Evolutionary conservation across 768 basidiomycete genomes (phyloP).

Genomic region (Leccinum olivaceopallidum): DNA sequence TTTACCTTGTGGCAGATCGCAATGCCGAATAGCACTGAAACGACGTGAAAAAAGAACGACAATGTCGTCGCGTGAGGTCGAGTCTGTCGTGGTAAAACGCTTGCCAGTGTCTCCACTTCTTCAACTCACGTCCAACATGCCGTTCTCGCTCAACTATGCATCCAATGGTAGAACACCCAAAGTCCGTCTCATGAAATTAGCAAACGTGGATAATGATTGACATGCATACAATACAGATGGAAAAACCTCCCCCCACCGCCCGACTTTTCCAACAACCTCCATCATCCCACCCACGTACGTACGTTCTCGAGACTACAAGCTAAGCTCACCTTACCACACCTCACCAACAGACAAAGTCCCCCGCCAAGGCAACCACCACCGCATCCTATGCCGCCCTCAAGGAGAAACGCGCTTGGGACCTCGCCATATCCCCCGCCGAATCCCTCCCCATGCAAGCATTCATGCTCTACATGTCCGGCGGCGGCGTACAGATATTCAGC

Average conservation of each 20-base stretch:
- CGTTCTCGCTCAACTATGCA: constrained; percentile 32
- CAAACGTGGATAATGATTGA: too few species aligned
- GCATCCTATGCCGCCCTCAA: constrained; percentile 68
- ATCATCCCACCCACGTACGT: constrained; percentile 31
- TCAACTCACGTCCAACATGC: constrained; percentile 14
- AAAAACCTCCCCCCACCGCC: constrained; percentile 64
- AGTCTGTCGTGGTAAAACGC: too few species aligned
- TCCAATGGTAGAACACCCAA: constrained; percentile 34
- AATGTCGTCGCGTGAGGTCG: too few species aligned
- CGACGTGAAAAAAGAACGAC: too few species aligned
- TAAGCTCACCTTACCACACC: background rate
- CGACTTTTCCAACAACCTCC: constrained; percentile 56
- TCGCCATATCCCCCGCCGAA: constrained; percentile 83
- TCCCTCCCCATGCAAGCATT: constrained; percentile 95
- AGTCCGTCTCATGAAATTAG: constrained; percentile 11
- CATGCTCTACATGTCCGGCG: constrained; percentile 99
- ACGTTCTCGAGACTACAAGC: background rate
- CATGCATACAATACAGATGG: constrained; percentile 44
- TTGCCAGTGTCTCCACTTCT: too few species aligned
- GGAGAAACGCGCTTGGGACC: constrained; percentile 81
- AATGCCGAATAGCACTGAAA: too few species aligned
- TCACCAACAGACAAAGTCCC: constrained; percentile 41
- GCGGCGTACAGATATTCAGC: constrained; percentile 94
- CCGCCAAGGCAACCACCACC: constrained; percentile 37
- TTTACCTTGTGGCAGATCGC: background rate